Percentiles rank a stretch among this genome's conserved stretches.
phyloP scores from a whole-genome alignment of 225 moss, liverwort and hornwort species.

The Marchantia paleacea region DNA sequence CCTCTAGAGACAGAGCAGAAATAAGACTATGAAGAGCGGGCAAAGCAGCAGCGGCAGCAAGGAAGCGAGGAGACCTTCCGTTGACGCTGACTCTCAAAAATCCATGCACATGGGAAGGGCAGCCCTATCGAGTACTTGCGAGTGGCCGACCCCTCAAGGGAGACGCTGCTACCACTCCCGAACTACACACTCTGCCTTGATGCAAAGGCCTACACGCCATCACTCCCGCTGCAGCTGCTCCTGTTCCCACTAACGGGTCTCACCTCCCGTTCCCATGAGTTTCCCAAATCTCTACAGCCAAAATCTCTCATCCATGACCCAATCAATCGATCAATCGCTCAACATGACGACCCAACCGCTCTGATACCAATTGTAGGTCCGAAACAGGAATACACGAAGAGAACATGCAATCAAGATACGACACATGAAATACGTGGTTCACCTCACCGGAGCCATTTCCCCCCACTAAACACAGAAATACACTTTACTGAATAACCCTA shows the following conservation, averaged over 20 bases:
- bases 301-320: background rate
- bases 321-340: too few relatives aligned
- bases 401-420: too few relatives aligned
- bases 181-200: slow-evolving; percentile 27
- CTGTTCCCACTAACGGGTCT: background rate
- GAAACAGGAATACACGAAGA: too few relatives aligned
- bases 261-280: background rate
- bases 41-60: slow-evolving; percentile 23
- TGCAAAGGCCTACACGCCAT: slow-evolving; percentile 36
- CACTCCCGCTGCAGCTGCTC: slow-evolving; percentile 22
- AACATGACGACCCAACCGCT: too few relatives aligned
- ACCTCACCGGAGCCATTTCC: too few relatives aligned
- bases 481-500: too few relatives aligned
- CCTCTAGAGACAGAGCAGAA: slow-evolving; percentile 27
- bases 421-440: too few relatives aligned
- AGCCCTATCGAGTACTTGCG: slow-evolving; percentile 19
- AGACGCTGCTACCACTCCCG: slow-evolving; percentile 11
- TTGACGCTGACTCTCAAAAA: slow-evolving; percentile 46
- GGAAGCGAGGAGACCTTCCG: slow-evolving; percentile 12
- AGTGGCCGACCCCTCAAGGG: slow-evolving; percentile 33
- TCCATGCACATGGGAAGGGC: slow-evolving; percentile 57
- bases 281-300: slow-evolving; percentile 6
- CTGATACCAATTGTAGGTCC: too few relatives aligned
- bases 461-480: too few relatives aligned
- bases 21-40: too few relatives aligned